Percentiles rank a stretch among this genome's conserved stretches.
Conservation (phyloP, 2,329 filamentous ascomycete genomes). For the Colletotrichum chlorophyti region DNA sequence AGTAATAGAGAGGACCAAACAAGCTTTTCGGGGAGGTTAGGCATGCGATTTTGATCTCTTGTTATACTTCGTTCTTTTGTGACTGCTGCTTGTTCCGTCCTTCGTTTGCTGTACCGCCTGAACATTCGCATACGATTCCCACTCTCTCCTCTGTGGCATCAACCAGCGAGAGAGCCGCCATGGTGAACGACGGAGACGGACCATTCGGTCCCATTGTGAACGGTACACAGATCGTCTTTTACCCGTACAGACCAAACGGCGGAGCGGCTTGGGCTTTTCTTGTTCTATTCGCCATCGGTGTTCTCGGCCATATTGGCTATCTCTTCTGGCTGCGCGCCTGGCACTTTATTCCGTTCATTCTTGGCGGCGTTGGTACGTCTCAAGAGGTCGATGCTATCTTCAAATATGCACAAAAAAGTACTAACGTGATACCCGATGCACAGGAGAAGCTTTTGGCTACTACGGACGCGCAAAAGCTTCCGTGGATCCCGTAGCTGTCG, state of each 20-base stretch:
- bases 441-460: slow-evolving; percentile 27
- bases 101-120: no score
- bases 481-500: background rate
- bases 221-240: slow-evolving; percentile 20
- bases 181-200: slow-evolving; percentile 12
- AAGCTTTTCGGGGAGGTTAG: no score
- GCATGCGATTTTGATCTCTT: no score
- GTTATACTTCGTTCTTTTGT: no score
- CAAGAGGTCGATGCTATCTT: no score
- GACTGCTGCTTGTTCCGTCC: no score
- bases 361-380: slow-evolving; percentile 6
- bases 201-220: slow-evolving; percentile 25
- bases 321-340: slow-evolving; percentile 15
- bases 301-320: background rate
- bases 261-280: slow-evolving; percentile 20
- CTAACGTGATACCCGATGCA: no score
- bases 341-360: slow-evolving; percentile 8
- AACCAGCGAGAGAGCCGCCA: background rate
- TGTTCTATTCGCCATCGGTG: slow-evolving; percentile 11
- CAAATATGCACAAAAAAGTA: no score
- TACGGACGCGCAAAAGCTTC: slow-evolving; percentile 16
- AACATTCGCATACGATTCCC: no score
- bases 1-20: background rate
- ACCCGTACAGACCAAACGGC: slow-evolving; percentile 10
- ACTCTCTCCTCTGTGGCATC: no score